Base-by-base conservation (phyloP, 2,329 filamentous ascomycete species). In the Didymellaceae sp. region DNA sequence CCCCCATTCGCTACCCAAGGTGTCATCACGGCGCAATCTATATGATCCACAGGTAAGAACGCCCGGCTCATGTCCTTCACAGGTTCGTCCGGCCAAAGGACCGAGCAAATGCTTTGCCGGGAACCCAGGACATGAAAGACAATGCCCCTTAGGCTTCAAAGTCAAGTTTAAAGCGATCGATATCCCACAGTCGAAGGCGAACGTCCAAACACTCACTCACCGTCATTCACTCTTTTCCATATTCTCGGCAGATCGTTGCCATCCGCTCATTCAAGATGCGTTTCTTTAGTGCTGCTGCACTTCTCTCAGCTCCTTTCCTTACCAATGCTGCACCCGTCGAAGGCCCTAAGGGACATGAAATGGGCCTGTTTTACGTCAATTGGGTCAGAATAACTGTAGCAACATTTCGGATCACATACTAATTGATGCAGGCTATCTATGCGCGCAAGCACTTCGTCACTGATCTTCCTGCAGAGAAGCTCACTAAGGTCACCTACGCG, bases 401-500 rank as follows among this genome's bases (percentile, higher is more conserved):
- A 17, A 6, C 13, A 24, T 5, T 8, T 14, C 17, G 0, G 4
- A 8, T 21, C 20, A 6, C 5, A 16, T 26, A 14, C 33, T 54
- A 11, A 42, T 26, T 4, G 5, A 2, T 8, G 1, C 14, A 80
- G 90, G 89, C 89, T 55, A 93, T 95, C 62, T 97, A 97, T 72
- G 91, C 78, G 37, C 86, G 92, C 49, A 87, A 92, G 62, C 87
- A 93, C 69, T 83, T 86, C 16, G 90, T 92, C 0, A 89, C 94
- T 66, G 86, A 96, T 69, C 82, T 97, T 2, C 89, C 89, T 0
- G 84, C 82, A 5, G 84, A 92, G 47, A 88, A 90, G 47, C 82
- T 97, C 39, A 97, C 92, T 0, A 93, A 97, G 67, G 75, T 97
- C 10, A 84, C 96, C 17, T 97, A 96, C 63, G 83, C 91, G 13